Evolutionary conservation across 2,329 filamentous ascomycete genomes (phyloP).

Genomic region (Apiospora pterosperma): DNA sequence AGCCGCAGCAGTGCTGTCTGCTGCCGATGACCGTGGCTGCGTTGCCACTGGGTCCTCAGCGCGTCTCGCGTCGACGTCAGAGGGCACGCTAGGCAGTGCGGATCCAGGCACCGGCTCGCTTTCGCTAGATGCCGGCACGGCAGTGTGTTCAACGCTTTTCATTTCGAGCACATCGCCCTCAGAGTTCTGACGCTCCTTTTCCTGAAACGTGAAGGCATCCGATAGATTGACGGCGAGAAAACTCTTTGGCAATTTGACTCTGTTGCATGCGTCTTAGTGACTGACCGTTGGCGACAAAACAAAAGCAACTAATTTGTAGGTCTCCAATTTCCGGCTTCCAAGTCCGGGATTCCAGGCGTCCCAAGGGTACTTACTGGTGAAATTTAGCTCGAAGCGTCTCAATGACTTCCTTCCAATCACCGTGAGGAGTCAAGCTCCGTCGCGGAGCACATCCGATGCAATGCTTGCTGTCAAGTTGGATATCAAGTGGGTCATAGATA

Average conservation of each 20-base stretch:
- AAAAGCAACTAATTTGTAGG: not conserved
- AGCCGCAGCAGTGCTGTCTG: not conserved
- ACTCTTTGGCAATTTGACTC: slow-evolving; percentile 64
- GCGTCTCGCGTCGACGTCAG: not conserved
- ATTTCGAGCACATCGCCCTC: slow-evolving; percentile 48
- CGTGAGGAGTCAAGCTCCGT: slow-evolving; percentile 83
- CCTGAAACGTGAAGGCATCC: slow-evolving; percentile 58
- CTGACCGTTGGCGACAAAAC: not conserved
- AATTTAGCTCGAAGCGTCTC: slow-evolving; percentile 94
- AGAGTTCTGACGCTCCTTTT: slow-evolving; percentile 47
- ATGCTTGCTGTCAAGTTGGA: slow-evolving; percentile 93
- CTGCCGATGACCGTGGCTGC: not conserved
- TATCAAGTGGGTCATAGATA: slow-evolving; percentile 92
- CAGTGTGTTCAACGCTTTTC: slow-evolving; percentile 25
- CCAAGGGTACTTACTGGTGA: slow-evolving; percentile 65
- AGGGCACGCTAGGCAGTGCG: not conserved
- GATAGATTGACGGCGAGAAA: slow-evolving; percentile 64
- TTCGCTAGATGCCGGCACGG: not conserved
- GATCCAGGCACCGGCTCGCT: not conserved
- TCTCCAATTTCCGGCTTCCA: not conserved
- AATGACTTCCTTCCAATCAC: slow-evolving; percentile 95
- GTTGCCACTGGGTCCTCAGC: not conserved
- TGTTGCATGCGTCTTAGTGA: slow-evolving; percentile 23
- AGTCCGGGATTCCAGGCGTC: not conserved
- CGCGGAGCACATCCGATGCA: slow-evolving; percentile 93